Conservation (phyloP, 305 asterid genomes). For the Fraxinus baroniana region DNA sequence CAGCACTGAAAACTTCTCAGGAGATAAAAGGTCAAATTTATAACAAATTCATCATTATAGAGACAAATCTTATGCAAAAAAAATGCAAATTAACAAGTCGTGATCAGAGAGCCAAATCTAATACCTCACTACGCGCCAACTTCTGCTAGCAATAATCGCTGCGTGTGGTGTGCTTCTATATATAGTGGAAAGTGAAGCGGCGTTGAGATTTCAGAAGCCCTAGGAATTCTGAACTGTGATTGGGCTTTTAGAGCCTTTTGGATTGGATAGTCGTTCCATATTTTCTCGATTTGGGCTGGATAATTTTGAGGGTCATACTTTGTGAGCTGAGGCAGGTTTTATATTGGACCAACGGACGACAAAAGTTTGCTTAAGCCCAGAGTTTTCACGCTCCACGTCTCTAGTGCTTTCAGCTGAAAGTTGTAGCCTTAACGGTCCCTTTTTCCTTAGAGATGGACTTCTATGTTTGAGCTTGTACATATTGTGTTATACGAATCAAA, state of each 20-base stretch:
- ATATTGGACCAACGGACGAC: no score
- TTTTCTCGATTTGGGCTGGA: neutral
- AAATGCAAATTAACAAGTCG: neutral
- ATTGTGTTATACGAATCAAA: neutral
- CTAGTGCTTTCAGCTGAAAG: no score
- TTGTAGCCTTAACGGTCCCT: no score
- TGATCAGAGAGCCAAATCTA: neutral
- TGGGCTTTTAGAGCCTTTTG: neutral
- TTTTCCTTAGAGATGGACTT: no score
- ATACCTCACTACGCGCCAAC: neutral
- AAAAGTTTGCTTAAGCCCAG: no score
- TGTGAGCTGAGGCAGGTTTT: no score
- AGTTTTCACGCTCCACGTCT: no score
- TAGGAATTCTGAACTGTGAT: neutral
- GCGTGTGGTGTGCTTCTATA: neutral
- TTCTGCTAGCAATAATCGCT: neutral
- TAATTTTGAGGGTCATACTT: no score
- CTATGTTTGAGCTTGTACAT: no score
- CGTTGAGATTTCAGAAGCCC: neutral
- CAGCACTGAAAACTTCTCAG: conserved; percentile 37
- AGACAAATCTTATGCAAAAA: neutral
- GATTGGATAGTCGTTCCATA: neutral
- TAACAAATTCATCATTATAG: conserved; percentile 28
- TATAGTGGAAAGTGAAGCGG: neutral
- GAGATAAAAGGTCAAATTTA: conserved; percentile 14